phyloP scores from a whole-genome alignment of 2,329 filamentous ascomycete genomes.

The Aureobasidium sp. region DNA sequence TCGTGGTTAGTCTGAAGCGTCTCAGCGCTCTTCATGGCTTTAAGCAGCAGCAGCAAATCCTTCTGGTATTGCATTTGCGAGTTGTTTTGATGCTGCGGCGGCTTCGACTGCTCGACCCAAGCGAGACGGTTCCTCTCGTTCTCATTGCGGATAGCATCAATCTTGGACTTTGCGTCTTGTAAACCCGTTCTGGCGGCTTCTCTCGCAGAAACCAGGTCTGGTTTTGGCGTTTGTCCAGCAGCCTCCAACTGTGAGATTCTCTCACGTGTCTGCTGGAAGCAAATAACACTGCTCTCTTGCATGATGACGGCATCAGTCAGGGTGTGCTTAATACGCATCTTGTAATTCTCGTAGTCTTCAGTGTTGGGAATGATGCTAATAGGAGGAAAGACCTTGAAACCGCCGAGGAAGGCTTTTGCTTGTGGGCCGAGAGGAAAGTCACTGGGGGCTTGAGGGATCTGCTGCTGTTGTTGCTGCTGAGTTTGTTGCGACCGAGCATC shows the following conservation, averaged over 20 bases:
- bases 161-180: conserved; percentile 14
- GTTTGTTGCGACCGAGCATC: too few relatives aligned
- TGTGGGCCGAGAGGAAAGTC: conserved; percentile 28
- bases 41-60: conserved; percentile 50
- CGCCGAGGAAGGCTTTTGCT: conserved; percentile 16
- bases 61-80: conserved; percentile 5
- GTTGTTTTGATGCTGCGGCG: conserved; percentile 8
- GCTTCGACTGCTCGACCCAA: conserved; percentile 11
- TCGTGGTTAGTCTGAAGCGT: neutral
- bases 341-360: conserved; percentile 17
- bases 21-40: conserved; percentile 77
- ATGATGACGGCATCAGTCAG: conserved; percentile 10
- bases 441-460: conserved; percentile 23
- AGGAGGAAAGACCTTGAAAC: conserved; percentile 17
- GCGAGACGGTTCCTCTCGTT: conserved; percentile 17
- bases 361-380: conserved; percentile 12
- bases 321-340: conserved; percentile 1
- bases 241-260: conserved; percentile 11
- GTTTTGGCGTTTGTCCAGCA: conserved; percentile 7
- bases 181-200: conserved; percentile 12
- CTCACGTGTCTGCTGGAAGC: conserved; percentile 4
- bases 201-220: conserved; percentile 12
- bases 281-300: conserved; percentile 14
- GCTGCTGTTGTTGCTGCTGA: conserved; percentile 7
- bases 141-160: conserved; percentile 14